Evolutionary conservation across 2,329 filamentous ascomycete genomes (phyloP), one percentile per base, ranked within the genome.

Genomic region (Exophiala phaeomuriformis): DNA sequence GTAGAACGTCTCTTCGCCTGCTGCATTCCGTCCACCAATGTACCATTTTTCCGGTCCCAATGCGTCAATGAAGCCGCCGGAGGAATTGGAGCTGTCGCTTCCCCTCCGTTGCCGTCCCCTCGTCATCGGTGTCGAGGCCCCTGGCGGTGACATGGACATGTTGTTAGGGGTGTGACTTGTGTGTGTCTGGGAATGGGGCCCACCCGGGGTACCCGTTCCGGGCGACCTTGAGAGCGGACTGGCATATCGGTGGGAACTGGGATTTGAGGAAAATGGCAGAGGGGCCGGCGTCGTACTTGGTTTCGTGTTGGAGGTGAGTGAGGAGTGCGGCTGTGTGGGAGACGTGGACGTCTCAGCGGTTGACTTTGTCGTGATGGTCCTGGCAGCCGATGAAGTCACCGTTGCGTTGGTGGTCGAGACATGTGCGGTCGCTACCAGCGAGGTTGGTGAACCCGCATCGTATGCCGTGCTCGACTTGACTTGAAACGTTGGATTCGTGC

Each of bases 401-500:
- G 70, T 69, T 39, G 72, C 65, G 1, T 63, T 64, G 39, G 65
- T 59, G 45, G 72, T 62, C 56, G 63, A 64, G 55, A 69, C 64
- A 40, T 69, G 61, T 49, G 70, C 68, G 5, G 71, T 62, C 37
- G 65, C 61, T 3, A 68, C 57, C 10, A 65, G 66, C 27, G 71
- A 62, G 9, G 66, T 61, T 31, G 64, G 47, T 7, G 63, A 58
- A 56, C 64, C 53, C 42, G 63, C 60, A 39, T 66, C 64, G 31
- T 67, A 66, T 33, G 72, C 65, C 31, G 72, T 61, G 12, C 71
- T 67, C n/a, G 71, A 69, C 7, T 79, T 73, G 28, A 80, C 71
- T 64, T 83, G 83, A 60, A 80, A 75, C 52, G 76, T 73, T 31
- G 62, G 60, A 47, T 52, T 63, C 40, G 81, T 81, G 64, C 84